Conservation (phyloP, 176 grass and related monocot species). For the Carex kokanica region DNA sequence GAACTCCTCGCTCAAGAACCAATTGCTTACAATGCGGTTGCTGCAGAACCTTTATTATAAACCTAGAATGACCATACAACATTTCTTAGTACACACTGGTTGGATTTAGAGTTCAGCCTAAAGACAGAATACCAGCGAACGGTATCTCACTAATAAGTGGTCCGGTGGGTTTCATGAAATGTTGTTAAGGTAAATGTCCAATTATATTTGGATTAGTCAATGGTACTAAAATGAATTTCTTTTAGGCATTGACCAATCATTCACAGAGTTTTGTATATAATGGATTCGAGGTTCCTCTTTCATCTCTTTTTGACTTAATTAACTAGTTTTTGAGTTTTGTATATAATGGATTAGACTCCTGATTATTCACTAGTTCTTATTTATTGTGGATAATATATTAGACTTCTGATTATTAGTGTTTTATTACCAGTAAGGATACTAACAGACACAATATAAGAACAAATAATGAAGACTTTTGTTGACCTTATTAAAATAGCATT, state of each 20-base stretch:
- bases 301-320: neutral
- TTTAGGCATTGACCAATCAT: conserved; percentile 58
- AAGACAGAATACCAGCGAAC: neutral
- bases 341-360: neutral
- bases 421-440: neutral
- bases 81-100: neutral
- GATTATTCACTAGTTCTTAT: neutral
- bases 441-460: neutral
- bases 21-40: neutral
- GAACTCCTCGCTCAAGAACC: neutral
- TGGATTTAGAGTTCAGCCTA: neutral
- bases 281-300: conserved; percentile 47
- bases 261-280: no score
- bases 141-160: neutral
- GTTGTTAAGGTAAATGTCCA: neutral
- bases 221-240: neutral
- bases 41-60: neutral
- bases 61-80: neutral
- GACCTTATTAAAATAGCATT: neutral
- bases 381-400: neutral
- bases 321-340: neutral
- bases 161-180: neutral
- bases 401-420: neutral
- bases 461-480: neutral
- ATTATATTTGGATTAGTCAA: neutral